Base-by-base conservation (phyloP, 1,284 basidiomycete genomes). In the Cryptococcus hybrid region DNA sequence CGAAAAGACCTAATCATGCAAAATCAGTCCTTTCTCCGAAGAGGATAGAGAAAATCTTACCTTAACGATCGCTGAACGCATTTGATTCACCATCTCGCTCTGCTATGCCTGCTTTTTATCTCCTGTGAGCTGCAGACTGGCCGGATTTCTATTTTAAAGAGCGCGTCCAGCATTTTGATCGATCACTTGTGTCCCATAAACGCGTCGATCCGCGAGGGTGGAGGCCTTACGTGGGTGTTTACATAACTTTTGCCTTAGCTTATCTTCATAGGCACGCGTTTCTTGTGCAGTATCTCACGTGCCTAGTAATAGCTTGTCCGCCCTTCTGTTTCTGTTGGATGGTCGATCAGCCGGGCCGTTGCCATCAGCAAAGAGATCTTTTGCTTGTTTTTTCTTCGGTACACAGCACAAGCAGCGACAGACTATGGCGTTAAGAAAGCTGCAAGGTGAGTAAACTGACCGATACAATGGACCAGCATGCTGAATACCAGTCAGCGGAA, bases 401-500 rank as follows among this genome's bases (percentile, higher is more conserved):
- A 12, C 40, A 42, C 40, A 42, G 15, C 40, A 5, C 3, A 42
- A 11, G 12, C 5, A 42, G 40, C 40, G 40, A 42, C 11, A 42
- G 3, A 42, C 15, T 42, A 76, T 76, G 74, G 73, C 74, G 50
- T 60, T 71, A 56, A 61, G 74, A 57, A 76, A 76, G 60, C 65
- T 76, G 39, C 69, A 74, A 58, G 67, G 74, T 76, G 51, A 54
- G 70, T 54, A 4, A 24, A 39, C 13, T 35, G 13, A 3, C 13
- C 15, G 34, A 5, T 38, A 11, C 30, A 3, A n/a, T 4, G 30
- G 30, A 4, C 30, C 18, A 30, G 4, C 30, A 30, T 30, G 30
- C 30, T 30, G 30, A 30, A 30, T 30, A 30, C 4, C 30, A 30
- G 30, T 30, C 78, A 96, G 92, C 90, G 78, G 93, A 97, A 80